phyloP scores from a whole-genome alignment of 192 early-diverging fungal species.

The Backusella mclennaniae region DNA sequence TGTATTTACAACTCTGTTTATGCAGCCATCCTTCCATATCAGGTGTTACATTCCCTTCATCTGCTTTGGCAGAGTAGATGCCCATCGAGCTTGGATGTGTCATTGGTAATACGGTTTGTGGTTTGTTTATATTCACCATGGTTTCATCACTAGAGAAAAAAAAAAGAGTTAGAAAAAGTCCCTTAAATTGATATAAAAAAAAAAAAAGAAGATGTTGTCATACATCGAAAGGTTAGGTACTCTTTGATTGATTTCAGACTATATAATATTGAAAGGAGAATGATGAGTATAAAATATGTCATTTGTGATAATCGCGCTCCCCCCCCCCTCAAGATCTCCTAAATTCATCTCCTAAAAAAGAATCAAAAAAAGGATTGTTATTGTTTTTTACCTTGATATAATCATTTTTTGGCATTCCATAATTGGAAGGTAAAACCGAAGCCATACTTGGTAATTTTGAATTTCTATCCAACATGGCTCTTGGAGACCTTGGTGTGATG shows the following conservation, averaged over 20 bases:
- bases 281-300: background rate
- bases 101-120: constrained; percentile 2
- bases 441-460: background rate
- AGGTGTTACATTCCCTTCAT: constrained; percentile 23
- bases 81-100: background rate
- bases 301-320: background rate
- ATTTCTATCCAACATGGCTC: background rate
- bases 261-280: background rate
- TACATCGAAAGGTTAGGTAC: background rate
- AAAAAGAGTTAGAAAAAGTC: background rate
- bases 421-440: background rate
- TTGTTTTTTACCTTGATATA: background rate
- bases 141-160: background rate
- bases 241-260: constrained; percentile 7
- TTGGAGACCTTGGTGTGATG: background rate
- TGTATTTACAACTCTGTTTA: constrained; percentile 53
- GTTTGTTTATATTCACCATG: background rate
- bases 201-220: background rate
- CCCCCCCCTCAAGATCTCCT: background rate
- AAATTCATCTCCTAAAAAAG: background rate
- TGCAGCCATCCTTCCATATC: constrained; percentile 55
- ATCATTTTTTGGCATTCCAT: background rate
- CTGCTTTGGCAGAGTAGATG: background rate
- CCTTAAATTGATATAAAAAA: background rate
- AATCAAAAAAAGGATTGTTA: background rate